Evolutionary conservation across 2,329 filamentous ascomycete genomes (phyloP), one percentile per base, ranked within the genome.

Genomic region (Sporothrix dimorphospora): DNA sequence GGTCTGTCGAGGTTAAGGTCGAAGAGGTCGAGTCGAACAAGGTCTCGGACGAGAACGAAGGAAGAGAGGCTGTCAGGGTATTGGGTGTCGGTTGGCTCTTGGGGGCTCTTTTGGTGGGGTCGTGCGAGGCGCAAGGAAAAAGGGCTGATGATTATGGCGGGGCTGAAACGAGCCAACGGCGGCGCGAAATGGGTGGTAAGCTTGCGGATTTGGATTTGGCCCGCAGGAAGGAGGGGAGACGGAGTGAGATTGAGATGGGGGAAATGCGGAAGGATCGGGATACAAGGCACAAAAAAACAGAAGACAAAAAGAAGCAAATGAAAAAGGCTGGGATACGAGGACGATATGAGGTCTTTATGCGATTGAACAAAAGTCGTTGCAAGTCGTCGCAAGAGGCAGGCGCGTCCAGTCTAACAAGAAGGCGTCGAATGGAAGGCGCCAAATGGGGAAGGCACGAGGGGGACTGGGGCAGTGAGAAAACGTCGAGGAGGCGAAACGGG

Each of bases 41-140:
- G 47, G 19, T 21, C 42, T 47, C 42, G 42, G 42, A 16, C 42
- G 30, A 34, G 42, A 14, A 47, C 11, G 42, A 47, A 34, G 42
- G 42, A 47, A 14, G 42, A 47, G 42, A 19, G 42, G 42, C n/a
- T 49, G 47, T n/a, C 21, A n/a, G n/a, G n/a, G n/a, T n/a, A n/a
- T n/a, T n/a, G n/a, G n/a, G n/a, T n/a, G n/a, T n/a, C n/a, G n/a
- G n/a, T n/a, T 14, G 42, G 59, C 38, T 65, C 59, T 42, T 45
- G 38, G 59, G 38, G 59, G 38, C 38, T 45, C 21, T 27, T 63
- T 34, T 66, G 63, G 63, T 66, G 63, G 63, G 63, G 63, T 49
- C 42, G 24, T 27, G 27, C 42, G 63, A 67, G 65, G 65, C 65
- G 65, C 65, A 67, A 66, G 63, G 65, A 51, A 67, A 30, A 49